Evolutionary conservation across 192 early-diverging fungal species (phyloP), one percentile per base, ranked within the genome.

Genomic region (Ambispora gerdemannii): DNA sequence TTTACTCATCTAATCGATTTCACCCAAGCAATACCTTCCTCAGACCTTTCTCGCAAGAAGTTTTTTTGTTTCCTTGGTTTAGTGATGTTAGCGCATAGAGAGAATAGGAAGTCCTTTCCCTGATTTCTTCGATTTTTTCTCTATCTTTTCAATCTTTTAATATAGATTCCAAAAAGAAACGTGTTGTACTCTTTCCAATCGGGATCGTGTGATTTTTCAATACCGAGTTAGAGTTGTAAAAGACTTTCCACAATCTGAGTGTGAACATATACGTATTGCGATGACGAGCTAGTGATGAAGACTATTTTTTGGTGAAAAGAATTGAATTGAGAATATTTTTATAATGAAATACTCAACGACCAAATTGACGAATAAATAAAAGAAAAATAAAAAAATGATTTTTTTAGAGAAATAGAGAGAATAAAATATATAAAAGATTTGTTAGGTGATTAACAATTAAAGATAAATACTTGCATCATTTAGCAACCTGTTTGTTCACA

Each of bases 281-380:
- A 74, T 92, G 91, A 56, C 91, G 83, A 0, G 89, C 88, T 47
- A 92, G 82, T 27, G 88, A 90, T 22, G 89, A 91, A 36, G 50
- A 55, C 66, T 68, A 25, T n/a, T n/a, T n/a, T 28, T 25, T 55
- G n/a, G 50, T 53, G 6, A 2, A 55, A 68, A 52, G 19, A 32
- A 67, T 24, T 0, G 3, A 36, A 28, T 13, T 63, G 7, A 63
- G 4, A 24, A 20, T 47, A 47, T 47, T 47, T 47, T 47, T 6
- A 6, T 47, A 10, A 8, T 38, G 11, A 59, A 30, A n/a, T n/a
- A n/a, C n/a, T n/a, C n/a, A n/a, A n/a, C n/a, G n/a, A n/a, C n/a
- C n/a, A 4, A 59, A 31, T 4, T 33, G 30, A 32, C n/a, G 34
- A 33, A 8, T 32, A 33, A 33, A 33, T 60, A n/a, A 59, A 59